phyloP scores from a whole-genome alignment of 106 monocot species.

The Posidonia australis region DNA sequence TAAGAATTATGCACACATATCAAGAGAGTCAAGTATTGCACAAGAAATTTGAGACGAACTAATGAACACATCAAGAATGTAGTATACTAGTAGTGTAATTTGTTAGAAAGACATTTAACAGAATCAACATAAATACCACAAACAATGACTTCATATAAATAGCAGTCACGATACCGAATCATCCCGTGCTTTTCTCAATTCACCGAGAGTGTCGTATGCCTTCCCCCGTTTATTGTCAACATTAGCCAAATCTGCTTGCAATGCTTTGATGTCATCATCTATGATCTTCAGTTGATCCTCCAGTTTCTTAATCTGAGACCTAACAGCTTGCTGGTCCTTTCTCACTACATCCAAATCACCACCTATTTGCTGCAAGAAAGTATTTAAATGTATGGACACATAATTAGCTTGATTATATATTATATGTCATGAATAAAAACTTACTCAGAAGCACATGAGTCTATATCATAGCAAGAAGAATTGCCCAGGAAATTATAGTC shows the following conservation, averaged over 20 bases:
- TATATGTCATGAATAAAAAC: background rate
- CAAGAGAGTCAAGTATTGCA: too few species aligned
- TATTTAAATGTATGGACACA: background rate
- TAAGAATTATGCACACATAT: too few species aligned
- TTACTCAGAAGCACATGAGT: background rate
- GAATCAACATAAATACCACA: too few species aligned
- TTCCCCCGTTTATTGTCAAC: constrained; percentile 44
- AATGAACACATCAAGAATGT: too few species aligned
- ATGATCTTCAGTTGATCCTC: constrained; percentile 52
- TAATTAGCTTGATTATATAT: background rate
- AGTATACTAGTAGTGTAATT: too few species aligned
- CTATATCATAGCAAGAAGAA: background rate
- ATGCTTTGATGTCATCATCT: constrained; percentile 37
- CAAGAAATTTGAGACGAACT: too few species aligned
- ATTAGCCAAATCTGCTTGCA: constrained; percentile 40
- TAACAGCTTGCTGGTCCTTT: constrained; percentile 65
- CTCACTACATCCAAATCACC: constrained; percentile 54
- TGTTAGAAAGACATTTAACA: too few species aligned
- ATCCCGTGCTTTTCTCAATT: constrained; percentile 46
- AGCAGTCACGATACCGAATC: constrained; percentile 27
- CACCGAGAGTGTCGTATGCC: constrained; percentile 39
- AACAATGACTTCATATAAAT: too few species aligned
- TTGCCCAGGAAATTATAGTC: background rate
- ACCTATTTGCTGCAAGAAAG: constrained; percentile 51
- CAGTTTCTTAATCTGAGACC: constrained; percentile 46